phyloP scores from a whole-genome alignment of 306 rosid species.

The Fragaria ananassa region DNA sequence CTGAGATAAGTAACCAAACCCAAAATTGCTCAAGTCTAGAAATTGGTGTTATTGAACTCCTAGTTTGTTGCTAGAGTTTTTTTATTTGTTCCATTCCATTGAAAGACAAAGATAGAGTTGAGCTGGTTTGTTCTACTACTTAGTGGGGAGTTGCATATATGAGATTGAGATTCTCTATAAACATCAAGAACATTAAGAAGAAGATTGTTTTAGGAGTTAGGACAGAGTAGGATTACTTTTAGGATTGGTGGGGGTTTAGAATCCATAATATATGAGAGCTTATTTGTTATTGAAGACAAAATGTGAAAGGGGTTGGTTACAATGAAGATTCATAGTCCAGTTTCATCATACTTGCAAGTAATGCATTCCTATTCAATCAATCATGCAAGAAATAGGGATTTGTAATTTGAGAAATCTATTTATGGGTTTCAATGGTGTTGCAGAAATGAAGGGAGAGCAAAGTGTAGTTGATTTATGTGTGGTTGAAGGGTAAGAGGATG shows the following conservation, averaged over 20 bases:
- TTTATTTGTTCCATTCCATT: not conserved
- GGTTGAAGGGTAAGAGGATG: not conserved
- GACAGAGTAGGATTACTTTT: not conserved
- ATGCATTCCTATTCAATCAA: not conserved
- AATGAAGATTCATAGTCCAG: not conserved
- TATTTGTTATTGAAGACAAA: not conserved
- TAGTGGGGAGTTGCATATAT: not conserved
- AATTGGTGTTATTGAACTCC: not conserved
- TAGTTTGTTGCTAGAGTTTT: not conserved
- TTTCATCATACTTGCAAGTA: not conserved
- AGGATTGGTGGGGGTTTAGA: not conserved
- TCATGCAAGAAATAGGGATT: not conserved
- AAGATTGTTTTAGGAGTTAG: not conserved
- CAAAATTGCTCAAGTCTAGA: not conserved
- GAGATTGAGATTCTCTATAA: not conserved
- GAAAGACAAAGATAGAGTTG: not conserved
- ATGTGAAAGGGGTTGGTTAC: not conserved
- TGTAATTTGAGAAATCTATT: not conserved
- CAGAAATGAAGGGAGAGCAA: conserved; percentile 1
- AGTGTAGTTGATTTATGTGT: not conserved
- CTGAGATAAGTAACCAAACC: not conserved
- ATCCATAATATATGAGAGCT: not conserved
- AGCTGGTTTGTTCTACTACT: not conserved
- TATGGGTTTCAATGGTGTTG: not conserved
- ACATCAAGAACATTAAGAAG: not conserved